A percentile compares a stretch with the other conserved stretches of the same genome.
These are phyloP conservation scores for Nitzschia inconspicua DNA, from an alignment of 108 stramenopile genomes.

Conservation along the genomic window DNA sequence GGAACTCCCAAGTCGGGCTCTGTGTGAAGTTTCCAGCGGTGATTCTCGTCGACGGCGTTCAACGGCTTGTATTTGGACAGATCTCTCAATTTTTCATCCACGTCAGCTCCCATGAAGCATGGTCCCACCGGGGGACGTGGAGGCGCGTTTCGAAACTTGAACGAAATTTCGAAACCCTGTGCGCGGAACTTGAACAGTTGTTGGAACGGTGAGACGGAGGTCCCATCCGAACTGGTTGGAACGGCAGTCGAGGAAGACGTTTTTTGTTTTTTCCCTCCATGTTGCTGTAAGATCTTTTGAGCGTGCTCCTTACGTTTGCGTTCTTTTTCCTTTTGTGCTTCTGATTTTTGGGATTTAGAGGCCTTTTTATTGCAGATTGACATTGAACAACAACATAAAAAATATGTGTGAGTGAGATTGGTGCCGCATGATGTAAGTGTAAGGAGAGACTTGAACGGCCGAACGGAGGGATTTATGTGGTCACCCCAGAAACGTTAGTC, in stretches of 20 bases:
- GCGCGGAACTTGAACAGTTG: conserved; percentile 71
- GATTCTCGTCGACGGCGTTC: conserved; percentile 76
- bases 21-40: conserved; percentile 78
- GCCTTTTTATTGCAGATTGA: conserved; percentile 27
- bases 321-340: conserved; percentile 65
- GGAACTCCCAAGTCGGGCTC: conserved; percentile 72
- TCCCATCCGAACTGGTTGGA: conserved; percentile 9
- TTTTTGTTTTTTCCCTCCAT: conserved; percentile 23
- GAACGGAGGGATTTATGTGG: background rate
- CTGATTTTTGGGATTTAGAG: conserved; percentile 56
- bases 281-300: conserved; percentile 38
- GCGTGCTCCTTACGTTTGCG: conserved; percentile 71
- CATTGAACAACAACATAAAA: background rate
- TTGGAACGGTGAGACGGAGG: conserved; percentile 60
- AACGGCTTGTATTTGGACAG: conserved; percentile 64
- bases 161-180: conserved; percentile 80
- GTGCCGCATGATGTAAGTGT: background rate
- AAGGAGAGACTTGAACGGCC: background rate
- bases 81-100: conserved; percentile 67
- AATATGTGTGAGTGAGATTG: background rate
- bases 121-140: conserved; percentile 89
- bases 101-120: conserved; percentile 73
- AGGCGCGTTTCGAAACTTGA: conserved; percentile 83
- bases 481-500: background rate
- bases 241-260: background rate